Percentiles rank a stretch among this genome's conserved stretches.
Conservation (phyloP, 2,329 filamentous ascomycete species). For the Truncatella angustata region DNA sequence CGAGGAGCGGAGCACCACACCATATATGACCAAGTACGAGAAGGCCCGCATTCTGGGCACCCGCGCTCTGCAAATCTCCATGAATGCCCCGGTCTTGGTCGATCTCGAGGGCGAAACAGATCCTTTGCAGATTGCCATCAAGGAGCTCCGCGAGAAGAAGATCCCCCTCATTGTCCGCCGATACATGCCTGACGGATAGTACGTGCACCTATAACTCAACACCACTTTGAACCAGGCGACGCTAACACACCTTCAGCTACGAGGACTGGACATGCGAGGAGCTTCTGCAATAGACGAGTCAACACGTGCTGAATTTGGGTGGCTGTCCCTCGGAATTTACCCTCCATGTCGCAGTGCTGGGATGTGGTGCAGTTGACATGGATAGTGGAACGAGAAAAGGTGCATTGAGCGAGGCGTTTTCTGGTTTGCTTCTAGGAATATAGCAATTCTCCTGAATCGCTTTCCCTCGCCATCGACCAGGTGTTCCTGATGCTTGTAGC, state of each 20-base stretch:
- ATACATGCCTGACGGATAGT: conserved; percentile 96
- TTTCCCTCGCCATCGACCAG: background rate
- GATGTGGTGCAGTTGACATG: background rate
- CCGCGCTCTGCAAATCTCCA: conserved; percentile 92
- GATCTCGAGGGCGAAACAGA: conserved; percentile 98
- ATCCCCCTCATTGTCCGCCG: conserved; percentile 92
- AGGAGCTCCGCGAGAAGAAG: conserved; percentile 97
- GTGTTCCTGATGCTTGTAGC: background rate
- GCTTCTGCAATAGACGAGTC: conserved; percentile 58
- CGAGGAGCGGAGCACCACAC: conserved; percentile 85
- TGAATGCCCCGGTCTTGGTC: conserved; percentile 95
- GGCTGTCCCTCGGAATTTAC: background rate
- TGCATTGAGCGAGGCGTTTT: conserved; percentile 7
- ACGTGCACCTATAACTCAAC: conserved; percentile 39
- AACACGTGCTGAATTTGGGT: background rate
- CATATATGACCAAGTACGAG: conserved; percentile 99
- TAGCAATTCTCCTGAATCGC: background rate
- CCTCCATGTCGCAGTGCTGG: too few relatives aligned
- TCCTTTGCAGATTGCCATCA: conserved; percentile 94
- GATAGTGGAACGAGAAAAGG: background rate
- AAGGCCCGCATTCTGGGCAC: conserved; percentile 90
- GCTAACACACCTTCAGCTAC: conserved; percentile 57
- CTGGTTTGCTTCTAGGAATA: conserved; percentile 7
- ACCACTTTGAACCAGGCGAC: background rate
- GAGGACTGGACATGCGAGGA: conserved; percentile 99